Evolutionary conservation across 2,329 filamentous ascomycete species (phyloP), one percentile per base, ranked within the genome.

Genomic region (Colletotrichum sp.): DNA sequence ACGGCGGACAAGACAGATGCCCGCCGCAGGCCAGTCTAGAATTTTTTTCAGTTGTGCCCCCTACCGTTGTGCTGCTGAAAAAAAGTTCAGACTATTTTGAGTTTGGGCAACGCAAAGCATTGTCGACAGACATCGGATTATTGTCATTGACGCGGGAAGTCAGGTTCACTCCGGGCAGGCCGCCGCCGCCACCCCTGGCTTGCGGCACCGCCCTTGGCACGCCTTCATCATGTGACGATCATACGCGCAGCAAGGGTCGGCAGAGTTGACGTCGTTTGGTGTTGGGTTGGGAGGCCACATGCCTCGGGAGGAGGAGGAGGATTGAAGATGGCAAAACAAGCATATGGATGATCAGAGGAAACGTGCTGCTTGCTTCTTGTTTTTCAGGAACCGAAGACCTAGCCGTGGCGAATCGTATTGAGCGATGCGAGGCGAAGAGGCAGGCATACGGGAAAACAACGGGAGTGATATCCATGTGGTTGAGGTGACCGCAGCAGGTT

Each of bases 1-100:
- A 26, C 13, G 10, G 24, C 36, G 36, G 15, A 43, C 30, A 24
- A 34, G 57, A 58, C 38, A 15, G 36, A 55, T 21, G 36, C 57
- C 34, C 68, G 72, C 63, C 63, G 24, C 21, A 52, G 61, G 61
- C 26, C 32, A 34, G 64, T 58, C 73, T 68, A 52, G 64, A 60
- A 65, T 74, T 9, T 15, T 18, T n/a, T 16, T 28, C 16, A 12
- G 24, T 55, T 32, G 55, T 72, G 30, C 43, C n/a, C 43, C 43
- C 43, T 24, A 52, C 43, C 43, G n/a, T 52, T 58, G 52, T 68
- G 66, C 48, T 18, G 65, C 30, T 16, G 21, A 24, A 4, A 64
- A 4, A 48, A 63, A 76, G 74, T 76, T 76, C 74, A 71, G 74
- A 76, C 73, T 76, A 16, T 52, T 64, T 66, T 76, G 70, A 67